These are phyloP conservation scores for Apiospora koreana DNA, from an alignment of 2,329 filamentous ascomycete genomes.

Conservation along the genomic window DNA sequence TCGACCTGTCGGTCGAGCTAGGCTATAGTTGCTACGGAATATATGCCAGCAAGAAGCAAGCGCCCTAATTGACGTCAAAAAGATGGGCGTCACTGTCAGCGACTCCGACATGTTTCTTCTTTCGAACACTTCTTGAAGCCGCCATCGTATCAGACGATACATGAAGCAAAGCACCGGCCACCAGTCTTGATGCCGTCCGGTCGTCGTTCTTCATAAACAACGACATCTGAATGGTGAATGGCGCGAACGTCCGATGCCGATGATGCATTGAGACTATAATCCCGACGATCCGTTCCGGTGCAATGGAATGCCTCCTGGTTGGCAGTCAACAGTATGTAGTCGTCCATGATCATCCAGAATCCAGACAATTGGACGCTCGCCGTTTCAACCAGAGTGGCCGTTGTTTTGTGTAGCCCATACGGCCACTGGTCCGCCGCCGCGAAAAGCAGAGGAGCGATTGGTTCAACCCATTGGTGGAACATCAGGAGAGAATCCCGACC, in stretches of 20 bases:
- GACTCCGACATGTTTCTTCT: conserved; percentile 3
- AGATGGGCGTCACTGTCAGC: background rate
- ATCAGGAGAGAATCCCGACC: background rate
- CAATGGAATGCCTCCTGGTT: background rate
- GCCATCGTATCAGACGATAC: background rate
- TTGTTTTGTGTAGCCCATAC: background rate
- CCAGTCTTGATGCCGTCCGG: background rate
- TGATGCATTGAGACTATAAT: background rate
- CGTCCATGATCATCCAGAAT: background rate
- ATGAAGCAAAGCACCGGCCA: background rate
- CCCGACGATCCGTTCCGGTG: background rate
- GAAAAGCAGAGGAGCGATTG: background rate
- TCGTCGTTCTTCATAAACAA: background rate
- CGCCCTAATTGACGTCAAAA: background rate
- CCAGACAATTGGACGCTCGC: background rate
- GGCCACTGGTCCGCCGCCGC: background rate
- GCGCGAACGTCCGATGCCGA: background rate
- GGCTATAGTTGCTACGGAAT: background rate
- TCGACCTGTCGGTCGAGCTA: background rate
- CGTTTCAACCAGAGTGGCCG: background rate
- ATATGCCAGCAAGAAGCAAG: background rate
- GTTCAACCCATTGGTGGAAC: background rate
- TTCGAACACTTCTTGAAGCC: conserved; percentile 5
- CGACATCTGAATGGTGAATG: background rate
- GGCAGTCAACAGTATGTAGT: background rate